These are phyloP conservation scores for Pycnococcus provasolii DNA, from an alignment of 139 green algal genomes.

Conservation along the genomic window DNA sequence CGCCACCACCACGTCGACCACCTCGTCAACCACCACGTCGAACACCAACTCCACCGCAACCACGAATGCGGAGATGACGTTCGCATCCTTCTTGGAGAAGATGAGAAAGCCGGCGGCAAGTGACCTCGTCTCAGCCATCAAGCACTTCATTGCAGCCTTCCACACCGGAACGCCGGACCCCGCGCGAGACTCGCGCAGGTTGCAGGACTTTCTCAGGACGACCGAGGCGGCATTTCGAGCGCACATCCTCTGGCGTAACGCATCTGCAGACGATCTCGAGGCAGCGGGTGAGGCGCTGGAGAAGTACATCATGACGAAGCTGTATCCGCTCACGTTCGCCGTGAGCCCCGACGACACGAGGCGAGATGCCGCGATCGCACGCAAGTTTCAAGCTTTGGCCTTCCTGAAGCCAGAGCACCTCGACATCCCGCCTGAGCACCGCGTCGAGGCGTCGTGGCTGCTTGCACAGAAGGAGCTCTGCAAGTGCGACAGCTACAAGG, in stretches of 20 bases:
- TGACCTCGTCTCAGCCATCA: constrained; percentile 81
- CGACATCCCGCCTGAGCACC: constrained; percentile 51
- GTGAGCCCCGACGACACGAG: constrained; percentile 51
- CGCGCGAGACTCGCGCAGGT: constrained; percentile 12
- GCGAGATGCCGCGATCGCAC: constrained; percentile 54
- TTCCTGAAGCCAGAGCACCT: constrained; percentile 51
- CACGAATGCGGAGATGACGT: constrained; percentile 43
- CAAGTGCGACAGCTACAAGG: constrained; percentile 75
- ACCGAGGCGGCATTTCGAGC: constrained; percentile 60
- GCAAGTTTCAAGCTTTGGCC: constrained; percentile 37
- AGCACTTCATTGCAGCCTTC: constrained; percentile 40
- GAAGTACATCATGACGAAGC: constrained; percentile 94
- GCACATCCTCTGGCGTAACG: constrained; percentile 70
- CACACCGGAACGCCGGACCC: constrained; percentile 8
- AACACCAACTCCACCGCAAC: neutral
- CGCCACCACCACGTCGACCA: no score
- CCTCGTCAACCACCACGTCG: neutral
- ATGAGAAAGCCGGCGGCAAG: constrained; percentile 61
- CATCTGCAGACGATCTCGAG: constrained; percentile 36
- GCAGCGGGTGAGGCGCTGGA: constrained; percentile 68
- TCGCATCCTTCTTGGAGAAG: constrained; percentile 64
- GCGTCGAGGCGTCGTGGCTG: constrained; percentile 25
- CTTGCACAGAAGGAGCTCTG: constrained; percentile 72
- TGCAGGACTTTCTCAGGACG: constrained; percentile 65
- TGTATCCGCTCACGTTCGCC: constrained; percentile 68